phyloP scores from a whole-genome alignment of 2,329 filamentous ascomycete species.

The Trichoderma semiorbis region DNA sequence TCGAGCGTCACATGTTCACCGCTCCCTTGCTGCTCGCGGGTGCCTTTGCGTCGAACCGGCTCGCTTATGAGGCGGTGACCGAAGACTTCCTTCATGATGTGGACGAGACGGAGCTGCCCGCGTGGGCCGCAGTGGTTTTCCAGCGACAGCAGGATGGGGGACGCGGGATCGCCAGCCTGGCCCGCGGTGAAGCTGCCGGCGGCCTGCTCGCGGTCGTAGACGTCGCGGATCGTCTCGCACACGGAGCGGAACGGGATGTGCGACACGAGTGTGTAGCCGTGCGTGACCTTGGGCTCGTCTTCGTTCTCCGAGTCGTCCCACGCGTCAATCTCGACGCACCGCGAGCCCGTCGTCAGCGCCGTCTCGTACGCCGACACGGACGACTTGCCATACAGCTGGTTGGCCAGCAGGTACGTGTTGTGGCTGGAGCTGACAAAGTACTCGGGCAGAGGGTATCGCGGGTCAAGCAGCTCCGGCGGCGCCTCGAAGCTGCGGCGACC shows the following conservation, averaged over 20 bases:
- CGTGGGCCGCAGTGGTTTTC: conserved; percentile 63
- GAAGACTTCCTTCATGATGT: conserved; percentile 64
- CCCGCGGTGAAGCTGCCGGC: conserved; percentile 28
- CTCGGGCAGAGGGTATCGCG: conserved; percentile 59
- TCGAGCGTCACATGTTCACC: conserved; percentile 54
- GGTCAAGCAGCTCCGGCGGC: conserved; percentile 52
- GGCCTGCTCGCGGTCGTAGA: conserved; percentile 55
- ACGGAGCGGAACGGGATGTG: conserved; percentile 62
- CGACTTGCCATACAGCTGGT: conserved; percentile 64
- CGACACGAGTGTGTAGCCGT: conserved; percentile 66
- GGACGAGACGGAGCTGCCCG: conserved; percentile 58
- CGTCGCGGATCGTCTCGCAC: conserved; percentile 62
- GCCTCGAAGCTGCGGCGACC: conserved; percentile 56
- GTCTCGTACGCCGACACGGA: conserved; percentile 61
- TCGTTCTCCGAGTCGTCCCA: conserved; percentile 62
- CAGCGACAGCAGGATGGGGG: conserved; percentile 61
- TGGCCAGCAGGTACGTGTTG: conserved; percentile 68
- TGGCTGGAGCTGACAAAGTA: conserved; percentile 72
- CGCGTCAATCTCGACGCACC: conserved; percentile 71
- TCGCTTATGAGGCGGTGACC: conserved; percentile 57
- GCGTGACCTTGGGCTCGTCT: conserved; percentile 66
- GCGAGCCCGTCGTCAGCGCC: conserved; percentile 58
- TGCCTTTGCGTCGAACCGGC: conserved; percentile 53
- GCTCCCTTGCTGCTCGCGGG: conserved; percentile 49
- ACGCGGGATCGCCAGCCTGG: conserved; percentile 39